Evolutionary conservation across 1,284 basidiomycete genomes (phyloP), one percentile per base, ranked within the genome.

Genomic region (Testicularia cyperi): DNA sequence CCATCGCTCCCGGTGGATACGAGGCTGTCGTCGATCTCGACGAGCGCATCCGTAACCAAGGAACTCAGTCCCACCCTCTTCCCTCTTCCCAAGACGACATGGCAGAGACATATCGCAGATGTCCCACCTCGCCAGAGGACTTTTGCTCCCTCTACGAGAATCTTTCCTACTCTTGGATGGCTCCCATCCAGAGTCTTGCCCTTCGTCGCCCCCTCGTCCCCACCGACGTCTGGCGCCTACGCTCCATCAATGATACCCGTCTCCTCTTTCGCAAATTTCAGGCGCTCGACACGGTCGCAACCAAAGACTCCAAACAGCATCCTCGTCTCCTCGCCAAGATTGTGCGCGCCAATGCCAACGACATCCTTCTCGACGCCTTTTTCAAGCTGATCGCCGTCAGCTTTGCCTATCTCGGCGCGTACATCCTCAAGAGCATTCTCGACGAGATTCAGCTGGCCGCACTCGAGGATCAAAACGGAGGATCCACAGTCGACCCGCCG

Each of bases 81-180:
- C n/a, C n/a, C 6, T 8, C 43, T n/a, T 14, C 48, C 12, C 31
- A 39, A 18, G 20, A 45, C 15, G 38, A 46, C 22, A 26, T 44
- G 28, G 42, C 45, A 18, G 44, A 45, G 8, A 47, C 38, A 9
- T 70, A 70, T 34, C 46, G 42, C 10, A 38, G 46, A 24, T 69
- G 65, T 23, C 68, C 68, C 2, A 70, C 68, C 2, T 67, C 66
- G 5, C 68, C 68, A 2, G 68, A 70, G 32, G 68, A 70, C 34
- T 70, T 62, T 29, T 54, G 48, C 27, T 52, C 44, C 19, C 48
- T 70, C 6, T 46, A 47, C 38, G 40, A 56, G 28, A 52, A 55
- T 9, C 39, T 70, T 6, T 63, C 63, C 1, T 70, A 70, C 34
- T 43, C 54, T 8, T 70, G 68, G 68, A 70, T 70, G 68, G 51